Percentiles rank a stretch among this genome's conserved stretches.
Conservation (phyloP, 495 filamentous ascomycete genomes). For the Amniculicola lignicola region DNA sequence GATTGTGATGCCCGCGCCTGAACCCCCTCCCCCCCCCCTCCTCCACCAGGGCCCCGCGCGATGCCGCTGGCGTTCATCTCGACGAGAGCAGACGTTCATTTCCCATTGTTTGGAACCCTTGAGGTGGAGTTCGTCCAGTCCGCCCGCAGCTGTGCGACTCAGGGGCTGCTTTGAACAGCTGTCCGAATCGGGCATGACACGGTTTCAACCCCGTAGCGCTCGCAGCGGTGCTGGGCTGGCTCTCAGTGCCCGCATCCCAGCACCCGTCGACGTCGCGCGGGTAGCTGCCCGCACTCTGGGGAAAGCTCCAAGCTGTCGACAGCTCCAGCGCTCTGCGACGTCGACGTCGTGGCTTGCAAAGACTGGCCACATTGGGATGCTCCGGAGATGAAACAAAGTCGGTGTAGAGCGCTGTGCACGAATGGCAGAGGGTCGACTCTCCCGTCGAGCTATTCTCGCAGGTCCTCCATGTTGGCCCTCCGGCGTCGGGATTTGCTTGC, state of each 20-base stretch:
- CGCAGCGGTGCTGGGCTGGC: conserved; percentile 3
- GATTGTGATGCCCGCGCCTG: neutral
- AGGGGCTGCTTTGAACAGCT: conserved; percentile 32
- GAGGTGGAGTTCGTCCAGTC: neutral
- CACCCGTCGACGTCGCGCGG: conserved; percentile 24
- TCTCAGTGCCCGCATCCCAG: conserved; percentile 7
- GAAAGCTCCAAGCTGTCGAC: conserved; percentile 19
- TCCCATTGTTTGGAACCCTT: conserved; percentile 12
- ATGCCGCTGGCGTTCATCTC: conserved; percentile 8
- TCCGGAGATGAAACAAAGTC: conserved; percentile 36
- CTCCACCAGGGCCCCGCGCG: neutral
- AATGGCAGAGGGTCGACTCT: conserved; percentile 11
- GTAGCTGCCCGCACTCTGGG: conserved; percentile 30
- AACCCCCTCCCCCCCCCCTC: neutral
- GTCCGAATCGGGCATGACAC: conserved; percentile 18
- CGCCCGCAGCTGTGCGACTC: conserved; percentile 9
- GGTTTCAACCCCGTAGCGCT: conserved; percentile 26
- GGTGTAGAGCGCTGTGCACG: conserved; percentile 24
- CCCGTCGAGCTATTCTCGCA: neutral
- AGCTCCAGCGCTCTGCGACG: neutral
- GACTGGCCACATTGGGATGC: conserved; percentile 20
- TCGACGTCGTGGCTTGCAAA: conserved; percentile 24
- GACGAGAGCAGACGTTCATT: neutral
- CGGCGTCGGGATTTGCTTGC: conserved; percentile 5
- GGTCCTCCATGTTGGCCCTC: neutral